phyloP scores from a whole-genome alignment of 1,284 basidiomycete species.

The Malassezia restricta region DNA sequence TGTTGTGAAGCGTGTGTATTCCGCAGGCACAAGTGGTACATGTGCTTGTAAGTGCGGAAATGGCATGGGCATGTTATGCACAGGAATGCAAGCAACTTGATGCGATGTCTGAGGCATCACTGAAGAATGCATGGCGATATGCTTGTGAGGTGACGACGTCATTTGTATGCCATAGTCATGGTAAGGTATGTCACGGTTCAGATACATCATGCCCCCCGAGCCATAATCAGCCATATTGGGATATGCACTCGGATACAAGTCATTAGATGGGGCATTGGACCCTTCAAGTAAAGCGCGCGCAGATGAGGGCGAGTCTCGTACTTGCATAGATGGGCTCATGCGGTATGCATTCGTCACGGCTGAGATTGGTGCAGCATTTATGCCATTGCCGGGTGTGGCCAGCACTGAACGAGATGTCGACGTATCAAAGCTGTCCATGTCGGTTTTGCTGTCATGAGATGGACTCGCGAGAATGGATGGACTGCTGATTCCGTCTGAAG shows the following conservation, averaged over 20 bases:
- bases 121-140: background rate
- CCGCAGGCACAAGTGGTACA: background rate
- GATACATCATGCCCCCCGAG: background rate
- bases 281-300: background rate
- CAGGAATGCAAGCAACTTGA: background rate
- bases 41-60: background rate
- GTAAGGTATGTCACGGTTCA: background rate
- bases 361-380: background rate
- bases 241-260: background rate
- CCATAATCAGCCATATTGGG: background rate
- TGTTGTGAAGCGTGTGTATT: background rate
- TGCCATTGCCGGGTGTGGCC: slow-evolving; percentile 16
- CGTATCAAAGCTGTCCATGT: slow-evolving; percentile 13
- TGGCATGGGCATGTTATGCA: background rate
- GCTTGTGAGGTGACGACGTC: slow-evolving; percentile 3
- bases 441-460: background rate
- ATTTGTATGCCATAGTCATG: background rate
- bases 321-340: slow-evolving; percentile 1
- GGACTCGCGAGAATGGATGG: background rate
- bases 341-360: background rate
- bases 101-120: background rate
- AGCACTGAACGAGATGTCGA: slow-evolving; percentile 17
- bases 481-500: background rate
- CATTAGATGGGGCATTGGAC: background rate
- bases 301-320: slow-evolving; percentile 21